These are phyloP conservation scores for Cornus florida DNA, from an alignment of 148 eudicot genomes.

Conservation along the genomic window DNA sequence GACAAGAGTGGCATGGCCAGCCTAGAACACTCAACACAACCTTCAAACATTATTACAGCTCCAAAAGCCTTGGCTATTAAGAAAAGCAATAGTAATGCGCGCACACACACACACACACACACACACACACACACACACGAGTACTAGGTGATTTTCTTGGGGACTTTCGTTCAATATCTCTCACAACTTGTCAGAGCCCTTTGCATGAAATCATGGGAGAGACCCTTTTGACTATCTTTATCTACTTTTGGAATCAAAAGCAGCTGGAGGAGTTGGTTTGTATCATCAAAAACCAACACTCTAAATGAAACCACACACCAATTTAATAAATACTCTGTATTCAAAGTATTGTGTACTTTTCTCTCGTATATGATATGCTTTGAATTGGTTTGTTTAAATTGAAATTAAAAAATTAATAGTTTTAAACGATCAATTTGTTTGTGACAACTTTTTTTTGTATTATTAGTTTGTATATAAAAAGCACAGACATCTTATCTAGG, in stretches of 20 bases:
- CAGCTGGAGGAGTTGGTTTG: not conserved
- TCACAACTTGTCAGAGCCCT: not conserved
- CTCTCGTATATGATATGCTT: too few species aligned
- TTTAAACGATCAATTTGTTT: too few species aligned
- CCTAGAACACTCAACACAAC: not conserved
- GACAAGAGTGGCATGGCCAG: not conserved
- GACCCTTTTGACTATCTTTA: conserved; percentile 10
- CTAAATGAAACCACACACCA: not conserved
- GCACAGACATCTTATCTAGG: too few species aligned
- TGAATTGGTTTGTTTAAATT: too few species aligned
- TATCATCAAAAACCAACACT: not conserved
- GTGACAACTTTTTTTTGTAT: too few species aligned
- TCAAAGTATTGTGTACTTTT: too few species aligned
- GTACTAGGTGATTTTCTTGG: not conserved
- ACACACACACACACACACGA: too few species aligned
- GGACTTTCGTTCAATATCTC: conserved; percentile 7
- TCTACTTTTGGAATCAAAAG: not conserved
- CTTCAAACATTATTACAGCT: not conserved
- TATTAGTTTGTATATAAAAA: too few species aligned
- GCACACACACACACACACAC: too few species aligned
- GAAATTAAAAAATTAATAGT: too few species aligned
- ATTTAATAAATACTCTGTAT: too few species aligned
- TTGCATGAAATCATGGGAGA: not conserved
- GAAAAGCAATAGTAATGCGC: not conserved
- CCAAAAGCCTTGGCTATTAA: conserved; percentile 4